Base-by-base conservation (phyloP, 208 protist genomes). In the Histomonas meleagridis region DNA sequence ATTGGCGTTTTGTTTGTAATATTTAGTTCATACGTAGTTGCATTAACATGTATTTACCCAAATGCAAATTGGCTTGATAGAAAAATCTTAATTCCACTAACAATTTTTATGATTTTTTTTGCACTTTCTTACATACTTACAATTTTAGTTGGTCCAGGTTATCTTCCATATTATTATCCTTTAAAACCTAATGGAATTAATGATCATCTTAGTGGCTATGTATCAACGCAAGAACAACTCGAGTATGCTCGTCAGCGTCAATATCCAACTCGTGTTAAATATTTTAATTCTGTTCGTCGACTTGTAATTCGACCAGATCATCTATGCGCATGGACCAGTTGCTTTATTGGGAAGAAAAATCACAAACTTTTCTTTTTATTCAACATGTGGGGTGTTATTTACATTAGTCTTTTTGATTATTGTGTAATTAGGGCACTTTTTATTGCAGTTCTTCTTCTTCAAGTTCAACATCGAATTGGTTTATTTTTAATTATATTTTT, bases 321-420 rank as follows among this genome's bases (percentile, higher is more conserved):
- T 86, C 55, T 86, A n/a, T 86, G 76, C 16, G 76, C 40, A 26
- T 86, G 76, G 76, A 43, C 32, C 5, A 35, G n/a, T 38, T 57
- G 46, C 51, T 86, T 86, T 28, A 86, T 86, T 46, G 76, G 76
- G 1, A 86, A 86, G 38, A 86, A 86, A 46, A 86, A 86, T 49
- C 76, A 86, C 46, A 86, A 86, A 43, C 38, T 86, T n/a, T 86
- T 86, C 46, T 86, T 53, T 55, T 38, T 55, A 38, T 86, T 86
- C 16, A 86, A 86, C 38, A 57, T 86, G 9, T 86, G 46, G 46
- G 76, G 76, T 18, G 7, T 35, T 57, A 57, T 86, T 38, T 86
- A 86, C 26, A 86, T 86, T 38, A 3, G 23, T 32, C 55, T 86
- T 32, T 86, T 86, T 49, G 23, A 0, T 32, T 55, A 38, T 55